Percentiles rank a stretch among this genome's conserved stretches.
Conservation (phyloP, 352 stramenopile species). For the Pythium pectinolyticum region DNA sequence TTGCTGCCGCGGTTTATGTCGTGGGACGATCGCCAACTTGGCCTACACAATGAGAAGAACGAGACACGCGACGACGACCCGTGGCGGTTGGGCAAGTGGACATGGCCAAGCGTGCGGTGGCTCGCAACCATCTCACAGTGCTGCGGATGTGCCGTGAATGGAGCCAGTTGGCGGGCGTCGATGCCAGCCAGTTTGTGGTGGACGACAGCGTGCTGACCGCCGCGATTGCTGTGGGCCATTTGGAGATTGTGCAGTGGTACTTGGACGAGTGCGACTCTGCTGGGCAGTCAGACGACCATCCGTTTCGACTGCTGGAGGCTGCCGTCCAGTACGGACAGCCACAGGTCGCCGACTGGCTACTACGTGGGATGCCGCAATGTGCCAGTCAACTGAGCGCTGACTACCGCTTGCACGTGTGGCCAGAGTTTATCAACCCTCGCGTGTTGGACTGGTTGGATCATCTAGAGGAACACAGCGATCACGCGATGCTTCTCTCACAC, state of each 20-base stretch:
- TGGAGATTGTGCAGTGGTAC: background rate
- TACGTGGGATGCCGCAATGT: background rate
- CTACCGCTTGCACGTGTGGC: background rate
- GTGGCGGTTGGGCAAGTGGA: background rate
- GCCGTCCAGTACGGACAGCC: background rate
- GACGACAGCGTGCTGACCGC: background rate
- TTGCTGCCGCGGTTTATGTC: background rate
- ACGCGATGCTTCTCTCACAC: background rate
- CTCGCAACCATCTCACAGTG: background rate
- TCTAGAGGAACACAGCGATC: background rate
- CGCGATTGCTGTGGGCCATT: background rate
- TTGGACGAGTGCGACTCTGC: background rate
- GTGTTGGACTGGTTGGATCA: background rate
- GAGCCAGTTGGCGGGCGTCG: background rate
- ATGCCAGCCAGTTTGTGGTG: background rate
- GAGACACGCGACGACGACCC: background rate
- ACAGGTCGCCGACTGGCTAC: constrained; percentile 4
- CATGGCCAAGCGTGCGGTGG: constrained; percentile 1
- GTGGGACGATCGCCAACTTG: background rate
- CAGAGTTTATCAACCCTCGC: background rate
- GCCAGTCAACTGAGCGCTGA: background rate
- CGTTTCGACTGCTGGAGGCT: background rate
- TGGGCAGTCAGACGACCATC: background rate
- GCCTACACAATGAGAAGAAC: background rate
- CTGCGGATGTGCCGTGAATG: background rate